A percentile compares a stretch with the other conserved stretches of the same genome.
Evolutionary conservation across 2,329 filamentous ascomycete genomes (phyloP).

Genomic region (Tolypocladium sp.): DNA sequence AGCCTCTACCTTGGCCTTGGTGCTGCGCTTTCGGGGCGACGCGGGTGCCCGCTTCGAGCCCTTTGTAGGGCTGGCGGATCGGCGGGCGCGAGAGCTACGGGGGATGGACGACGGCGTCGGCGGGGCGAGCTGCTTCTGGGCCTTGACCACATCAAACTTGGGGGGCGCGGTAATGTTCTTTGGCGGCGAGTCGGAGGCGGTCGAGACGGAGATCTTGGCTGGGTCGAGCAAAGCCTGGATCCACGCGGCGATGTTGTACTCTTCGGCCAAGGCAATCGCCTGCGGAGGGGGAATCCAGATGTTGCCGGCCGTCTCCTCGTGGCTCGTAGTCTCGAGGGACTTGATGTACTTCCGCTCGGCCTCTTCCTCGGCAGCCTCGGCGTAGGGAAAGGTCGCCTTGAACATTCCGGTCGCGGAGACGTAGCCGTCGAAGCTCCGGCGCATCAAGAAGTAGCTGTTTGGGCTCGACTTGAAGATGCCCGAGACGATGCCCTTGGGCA

Average conservation of each 20-base stretch:
- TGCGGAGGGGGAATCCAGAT: conserved; percentile 83
- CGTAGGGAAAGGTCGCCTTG: conserved; percentile 80
- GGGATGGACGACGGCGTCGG: conserved; percentile 37
- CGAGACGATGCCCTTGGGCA: conserved; percentile 84
- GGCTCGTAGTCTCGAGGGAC: conserved; percentile 67
- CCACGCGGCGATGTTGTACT: conserved; percentile 82
- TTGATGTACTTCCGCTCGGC: conserved; percentile 78
- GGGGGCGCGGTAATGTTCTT: conserved; percentile 77
- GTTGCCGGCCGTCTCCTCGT: conserved; percentile 91
- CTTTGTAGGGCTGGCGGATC: conserved; percentile 51
- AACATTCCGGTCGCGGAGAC: conserved; percentile 87
- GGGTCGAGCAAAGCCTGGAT: conserved; percentile 87
- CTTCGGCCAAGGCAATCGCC: conserved; percentile 74
- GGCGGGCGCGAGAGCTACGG: conserved; percentile 40
- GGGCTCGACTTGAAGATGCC: conserved; percentile 88
- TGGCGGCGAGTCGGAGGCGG: conserved; percentile 55
- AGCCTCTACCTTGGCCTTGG: conserved; percentile 32
- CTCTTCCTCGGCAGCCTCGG: conserved; percentile 63
- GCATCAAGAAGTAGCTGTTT: conserved; percentile 95
- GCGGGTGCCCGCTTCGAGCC: conserved; percentile 33
- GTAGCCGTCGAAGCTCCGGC: conserved; percentile 75
- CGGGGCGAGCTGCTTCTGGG: conserved; percentile 34
- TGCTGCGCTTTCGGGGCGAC: conserved; percentile 46
- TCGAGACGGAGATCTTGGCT: conserved; percentile 58
- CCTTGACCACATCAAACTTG: conserved; percentile 54